These are phyloP conservation scores for Castanea mollissima DNA, from an alignment of 306 rosid genomes.

Conservation along the genomic window DNA sequence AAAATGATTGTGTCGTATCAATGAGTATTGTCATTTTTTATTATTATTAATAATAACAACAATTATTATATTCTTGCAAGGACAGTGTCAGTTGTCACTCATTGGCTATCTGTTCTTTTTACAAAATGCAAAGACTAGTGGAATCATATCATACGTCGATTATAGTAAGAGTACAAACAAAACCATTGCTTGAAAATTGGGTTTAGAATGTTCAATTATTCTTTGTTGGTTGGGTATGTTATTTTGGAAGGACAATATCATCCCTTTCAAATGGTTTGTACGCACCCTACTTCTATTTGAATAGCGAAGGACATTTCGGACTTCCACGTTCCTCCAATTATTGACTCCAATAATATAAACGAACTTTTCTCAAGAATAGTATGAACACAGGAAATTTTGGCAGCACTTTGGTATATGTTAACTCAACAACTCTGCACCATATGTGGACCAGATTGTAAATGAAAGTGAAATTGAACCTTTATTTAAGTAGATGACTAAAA, in stretches of 20 bases:
- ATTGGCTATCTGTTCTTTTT: not conserved
- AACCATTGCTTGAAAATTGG: conserved; percentile 8
- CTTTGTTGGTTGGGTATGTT: too few relatives aligned
- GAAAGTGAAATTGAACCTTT: conserved; percentile 2
- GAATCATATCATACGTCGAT: not conserved
- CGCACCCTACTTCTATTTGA: too few relatives aligned
- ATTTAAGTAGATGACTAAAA: conserved; percentile 9
- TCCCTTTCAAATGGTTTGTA: not conserved
- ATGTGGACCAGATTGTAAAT: not conserved
- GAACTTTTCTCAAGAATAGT: not conserved
- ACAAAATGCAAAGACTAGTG: not conserved
- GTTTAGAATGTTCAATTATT: conserved; percentile 5
- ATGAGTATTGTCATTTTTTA: not conserved
- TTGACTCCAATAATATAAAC: not conserved
- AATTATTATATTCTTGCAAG: not conserved
- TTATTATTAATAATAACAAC: not conserved
- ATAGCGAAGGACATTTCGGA: not conserved
- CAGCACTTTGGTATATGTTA: not conserved
- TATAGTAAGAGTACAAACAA: not conserved
- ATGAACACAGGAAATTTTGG: not conserved
- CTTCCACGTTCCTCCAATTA: not conserved
- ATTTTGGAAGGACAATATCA: conserved; percentile 2
- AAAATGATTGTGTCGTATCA: not conserved
- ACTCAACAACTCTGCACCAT: not conserved
- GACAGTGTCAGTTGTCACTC: not conserved